These are phyloP conservation scores for Aspergillus oerlinghausenensis DNA, from an alignment of 2,329 filamentous ascomycete genomes.

Conservation along the genomic window DNA sequence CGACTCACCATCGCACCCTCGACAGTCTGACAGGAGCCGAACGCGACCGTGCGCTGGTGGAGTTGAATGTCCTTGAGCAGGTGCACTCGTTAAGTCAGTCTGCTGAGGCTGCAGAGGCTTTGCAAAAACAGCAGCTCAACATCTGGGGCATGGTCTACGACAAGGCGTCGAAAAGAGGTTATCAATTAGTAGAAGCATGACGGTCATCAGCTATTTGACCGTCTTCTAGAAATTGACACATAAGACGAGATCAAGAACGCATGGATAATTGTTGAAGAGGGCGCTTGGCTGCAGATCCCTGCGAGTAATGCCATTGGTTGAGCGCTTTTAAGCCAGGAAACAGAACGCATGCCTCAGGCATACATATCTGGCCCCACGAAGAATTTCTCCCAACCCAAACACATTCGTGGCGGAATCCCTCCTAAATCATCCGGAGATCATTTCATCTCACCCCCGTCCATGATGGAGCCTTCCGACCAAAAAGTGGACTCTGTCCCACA, in stretches of 20 bases:
- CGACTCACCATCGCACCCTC: slow-evolving; percentile 6
- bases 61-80: slow-evolving; percentile 19
- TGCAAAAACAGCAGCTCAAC: slow-evolving; percentile 6
- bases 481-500: not conserved
- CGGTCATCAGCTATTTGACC: not conserved
- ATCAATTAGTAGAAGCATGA: not conserved
- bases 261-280: no score
- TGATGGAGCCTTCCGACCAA: not conserved
- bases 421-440: not conserved
- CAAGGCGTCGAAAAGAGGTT: not conserved
- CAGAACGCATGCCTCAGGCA: no score
- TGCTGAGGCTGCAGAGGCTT: slow-evolving; percentile 10
- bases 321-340: no score
- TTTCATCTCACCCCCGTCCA: not conserved
- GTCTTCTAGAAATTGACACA: no score
- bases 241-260: no score
- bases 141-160: slow-evolving; percentile 18
- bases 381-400: no score
- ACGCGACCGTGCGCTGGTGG: slow-evolving; percentile 14
- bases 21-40: slow-evolving; percentile 7
- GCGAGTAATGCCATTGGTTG: no score
- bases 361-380: no score
- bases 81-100: slow-evolving; percentile 11
- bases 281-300: no score
- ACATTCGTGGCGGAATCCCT: not conserved